Percentiles rank a stretch among this genome's conserved stretches.
Conservation (phyloP, 139 green algal genomes). For the Chlorella vulgaris region DNA sequence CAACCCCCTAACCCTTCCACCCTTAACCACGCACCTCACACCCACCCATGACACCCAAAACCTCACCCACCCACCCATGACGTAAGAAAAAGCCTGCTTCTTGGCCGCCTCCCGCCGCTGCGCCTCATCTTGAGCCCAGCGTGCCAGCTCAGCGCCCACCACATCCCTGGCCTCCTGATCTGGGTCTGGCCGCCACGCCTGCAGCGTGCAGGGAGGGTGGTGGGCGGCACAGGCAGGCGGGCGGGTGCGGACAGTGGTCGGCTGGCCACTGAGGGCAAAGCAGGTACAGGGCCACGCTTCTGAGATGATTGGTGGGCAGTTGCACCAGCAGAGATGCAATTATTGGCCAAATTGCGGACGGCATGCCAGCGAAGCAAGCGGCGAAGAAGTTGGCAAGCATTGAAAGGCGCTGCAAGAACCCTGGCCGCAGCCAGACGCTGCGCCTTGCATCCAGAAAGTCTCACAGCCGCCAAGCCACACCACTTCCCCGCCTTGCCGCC, state of each 20-base stretch:
- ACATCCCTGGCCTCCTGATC: slow-evolving; percentile 31
- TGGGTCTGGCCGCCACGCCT: background rate
- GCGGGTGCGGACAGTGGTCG: background rate
- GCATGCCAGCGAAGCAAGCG: too few relatives aligned
- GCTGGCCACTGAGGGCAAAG: too few relatives aligned
- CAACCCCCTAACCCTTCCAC: background rate
- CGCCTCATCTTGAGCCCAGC: slow-evolving; percentile 41
- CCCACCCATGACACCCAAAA: background rate
- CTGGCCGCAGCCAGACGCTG: too few relatives aligned
- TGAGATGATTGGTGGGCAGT: too few relatives aligned
- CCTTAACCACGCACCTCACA: background rate
- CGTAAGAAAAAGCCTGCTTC: slow-evolving; percentile 30
- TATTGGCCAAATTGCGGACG: too few relatives aligned
- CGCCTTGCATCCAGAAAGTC: too few relatives aligned
- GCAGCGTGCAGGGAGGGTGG: background rate
- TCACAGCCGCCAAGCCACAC: too few relatives aligned
- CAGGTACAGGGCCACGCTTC: too few relatives aligned
- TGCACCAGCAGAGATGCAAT: too few relatives aligned
- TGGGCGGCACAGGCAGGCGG: background rate
- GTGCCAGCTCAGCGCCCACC: slow-evolving; percentile 30
- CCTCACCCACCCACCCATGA: background rate
- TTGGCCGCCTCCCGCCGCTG: slow-evolving; percentile 29
- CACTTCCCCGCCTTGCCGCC: too few relatives aligned
- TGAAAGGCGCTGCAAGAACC: too few relatives aligned
- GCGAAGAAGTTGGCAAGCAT: too few relatives aligned